Evolutionary conservation across 2,329 filamentous ascomycete genomes (phyloP).

Genomic region (Trichoderma sp.): DNA sequence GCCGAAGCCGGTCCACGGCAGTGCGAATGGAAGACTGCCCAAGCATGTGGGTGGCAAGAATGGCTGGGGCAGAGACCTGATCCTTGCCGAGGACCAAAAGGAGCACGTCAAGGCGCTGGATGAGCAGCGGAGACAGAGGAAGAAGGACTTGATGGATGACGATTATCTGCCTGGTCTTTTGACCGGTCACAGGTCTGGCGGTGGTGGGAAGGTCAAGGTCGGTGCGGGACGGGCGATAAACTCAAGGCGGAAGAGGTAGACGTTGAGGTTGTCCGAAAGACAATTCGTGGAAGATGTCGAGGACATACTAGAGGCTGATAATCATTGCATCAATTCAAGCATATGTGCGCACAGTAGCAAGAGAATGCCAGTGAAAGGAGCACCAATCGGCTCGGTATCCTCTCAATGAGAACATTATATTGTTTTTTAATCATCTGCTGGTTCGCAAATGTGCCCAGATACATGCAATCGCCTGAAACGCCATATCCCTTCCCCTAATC

Average conservation of each 20-base stretch:
- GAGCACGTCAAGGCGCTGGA: slow-evolving; percentile 72
- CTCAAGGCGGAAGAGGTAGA: slow-evolving; percentile 60
- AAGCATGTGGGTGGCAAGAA: slow-evolving; percentile 75
- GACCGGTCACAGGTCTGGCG: slow-evolving; percentile 71
- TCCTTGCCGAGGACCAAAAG: slow-evolving; percentile 94
- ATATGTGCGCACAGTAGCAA: neutral
- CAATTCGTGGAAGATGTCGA: too few species aligned
- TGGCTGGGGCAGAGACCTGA: slow-evolving; percentile 82
- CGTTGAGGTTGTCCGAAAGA: neutral
- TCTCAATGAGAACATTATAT: neutral
- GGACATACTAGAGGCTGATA: neutral
- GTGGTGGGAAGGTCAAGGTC: slow-evolving; percentile 70
- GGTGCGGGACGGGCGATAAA: slow-evolving; percentile 89
- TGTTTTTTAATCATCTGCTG: neutral
- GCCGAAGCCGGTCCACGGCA: slow-evolving; percentile 84
- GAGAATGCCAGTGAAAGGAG: neutral
- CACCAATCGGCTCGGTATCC: neutral
- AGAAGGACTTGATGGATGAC: slow-evolving; percentile 89
- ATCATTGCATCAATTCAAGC: neutral
- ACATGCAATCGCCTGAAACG: slow-evolving; percentile 20
- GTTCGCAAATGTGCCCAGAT: slow-evolving; percentile 3
- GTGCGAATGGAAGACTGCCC: slow-evolving; percentile 72
- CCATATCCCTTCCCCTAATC: slow-evolving; percentile 9
- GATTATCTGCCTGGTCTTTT: slow-evolving; percentile 87
- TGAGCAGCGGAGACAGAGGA: slow-evolving; percentile 66